Conservation (phyloP, 768 basidiomycete genomes). For the Boletus fagicola region DNA sequence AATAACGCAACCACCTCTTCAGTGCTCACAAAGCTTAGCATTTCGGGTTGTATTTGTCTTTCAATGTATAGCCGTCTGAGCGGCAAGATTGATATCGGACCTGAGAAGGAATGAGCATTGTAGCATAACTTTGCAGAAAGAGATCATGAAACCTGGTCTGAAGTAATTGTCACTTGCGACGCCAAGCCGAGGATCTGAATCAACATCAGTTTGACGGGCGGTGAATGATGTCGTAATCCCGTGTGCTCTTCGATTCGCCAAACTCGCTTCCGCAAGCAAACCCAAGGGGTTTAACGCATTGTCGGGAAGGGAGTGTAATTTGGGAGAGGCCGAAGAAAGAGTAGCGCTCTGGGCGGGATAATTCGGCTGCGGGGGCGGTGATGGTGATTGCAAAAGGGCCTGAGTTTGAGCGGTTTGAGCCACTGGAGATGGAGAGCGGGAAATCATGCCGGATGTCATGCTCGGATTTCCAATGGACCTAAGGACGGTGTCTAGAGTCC, state of each 20-base stretch:
- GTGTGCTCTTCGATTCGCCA: conserved; percentile 68
- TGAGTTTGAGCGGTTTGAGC: conserved; percentile 50
- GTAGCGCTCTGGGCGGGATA: conserved; percentile 23
- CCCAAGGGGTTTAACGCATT: conserved; percentile 92
- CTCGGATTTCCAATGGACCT: conserved; percentile 84
- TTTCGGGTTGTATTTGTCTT: conserved; percentile 88
- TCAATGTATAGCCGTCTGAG: conserved; percentile 82
- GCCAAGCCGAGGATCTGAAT: conserved; percentile 56
- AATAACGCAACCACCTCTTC: conserved; percentile 93
- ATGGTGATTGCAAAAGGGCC: conserved; percentile 52
- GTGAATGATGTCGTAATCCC: conserved; percentile 42
- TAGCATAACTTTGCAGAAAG: not conserved
- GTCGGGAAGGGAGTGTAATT: conserved; percentile 88
- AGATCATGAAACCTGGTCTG: conserved; percentile 66
- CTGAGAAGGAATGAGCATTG: conserved; percentile 36
- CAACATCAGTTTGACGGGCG: conserved; percentile 37
- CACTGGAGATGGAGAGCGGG: conserved; percentile 72
- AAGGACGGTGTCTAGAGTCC: conserved; percentile 88
- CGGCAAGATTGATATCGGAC: conserved; percentile 86
- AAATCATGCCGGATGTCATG: conserved; percentile 76
- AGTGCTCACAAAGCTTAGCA: conserved; percentile 81
- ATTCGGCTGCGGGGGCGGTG: conserved; percentile 46
- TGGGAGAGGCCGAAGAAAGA: conserved; percentile 59
- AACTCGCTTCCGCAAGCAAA: conserved; percentile 84
- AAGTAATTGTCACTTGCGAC: conserved; percentile 89